These are phyloP conservation scores for Zygosaccharomyces sapae DNA, from an alignment of 1,139 yeast species.

Conservation along the genomic window DNA sequence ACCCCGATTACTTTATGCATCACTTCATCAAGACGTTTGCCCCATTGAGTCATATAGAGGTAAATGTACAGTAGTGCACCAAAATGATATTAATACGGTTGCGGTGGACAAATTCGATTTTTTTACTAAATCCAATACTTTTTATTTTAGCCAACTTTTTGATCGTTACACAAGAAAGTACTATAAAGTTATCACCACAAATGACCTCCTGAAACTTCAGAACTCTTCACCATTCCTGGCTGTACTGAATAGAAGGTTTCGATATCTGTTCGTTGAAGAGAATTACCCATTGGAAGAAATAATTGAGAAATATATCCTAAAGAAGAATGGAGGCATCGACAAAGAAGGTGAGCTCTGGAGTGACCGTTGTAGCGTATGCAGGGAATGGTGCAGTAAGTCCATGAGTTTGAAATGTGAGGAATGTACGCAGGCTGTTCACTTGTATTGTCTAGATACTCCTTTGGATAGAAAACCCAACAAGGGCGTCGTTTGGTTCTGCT, in stretches of 20 bases:
- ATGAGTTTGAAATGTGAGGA: slow-evolving; percentile 83
- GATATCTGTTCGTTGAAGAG: slow-evolving; percentile 68
- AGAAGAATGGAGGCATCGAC: slow-evolving; percentile 3
- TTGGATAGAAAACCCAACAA: slow-evolving; percentile 72
- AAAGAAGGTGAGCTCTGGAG: slow-evolving; percentile 32
- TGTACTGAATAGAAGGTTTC: slow-evolving; percentile 65
- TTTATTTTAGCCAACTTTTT: slow-evolving; percentile 81
- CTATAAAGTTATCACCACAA: slow-evolving; percentile 71
- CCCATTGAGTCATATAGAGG: slow-evolving; percentile 79
- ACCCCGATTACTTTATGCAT: slow-evolving; percentile 72
- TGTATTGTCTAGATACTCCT: slow-evolving; percentile 86
- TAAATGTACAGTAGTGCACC: slow-evolving; percentile 62
- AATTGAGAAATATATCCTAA: slow-evolving; percentile 25
- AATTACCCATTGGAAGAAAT: slow-evolving; percentile 30
- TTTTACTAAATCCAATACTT: slow-evolving; percentile 58
- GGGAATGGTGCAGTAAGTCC: slow-evolving; percentile 74
- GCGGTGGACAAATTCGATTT: slow-evolving; percentile 35
- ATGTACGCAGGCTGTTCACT: slow-evolving; percentile 67
- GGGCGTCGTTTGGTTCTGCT: slow-evolving; percentile 95
- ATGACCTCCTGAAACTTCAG: slow-evolving; percentile 51
- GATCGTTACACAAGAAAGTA: slow-evolving; percentile 83
- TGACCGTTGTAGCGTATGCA: slow-evolving; percentile 63
- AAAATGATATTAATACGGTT: slow-evolving; percentile 47
- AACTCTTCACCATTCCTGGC: slow-evolving; percentile 46
- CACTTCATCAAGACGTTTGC: slow-evolving; percentile 83